A percentile compares a stretch with the other conserved stretches of the same genome.
Conservation (phyloP, 2,329 filamentous ascomycete genomes). For the Ophiostoma sp. region DNA sequence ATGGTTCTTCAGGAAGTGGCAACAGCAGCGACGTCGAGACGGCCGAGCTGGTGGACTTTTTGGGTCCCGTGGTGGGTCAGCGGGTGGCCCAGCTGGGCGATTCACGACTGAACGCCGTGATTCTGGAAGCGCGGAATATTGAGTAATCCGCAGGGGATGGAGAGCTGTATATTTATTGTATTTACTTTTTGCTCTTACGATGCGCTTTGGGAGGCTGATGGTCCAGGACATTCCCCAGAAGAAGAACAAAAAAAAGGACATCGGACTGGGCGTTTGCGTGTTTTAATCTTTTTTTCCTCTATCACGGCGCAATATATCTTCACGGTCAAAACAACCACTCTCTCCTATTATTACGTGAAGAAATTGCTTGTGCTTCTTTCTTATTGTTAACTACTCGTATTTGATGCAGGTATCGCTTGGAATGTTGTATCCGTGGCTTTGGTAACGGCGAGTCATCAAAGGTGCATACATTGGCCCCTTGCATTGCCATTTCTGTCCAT, state of each 20-base stretch:
- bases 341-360: neutral
- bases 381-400: no score
- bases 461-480: neutral
- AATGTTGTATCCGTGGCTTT: neutral
- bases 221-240: neutral
- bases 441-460: neutral
- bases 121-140: slow-evolving; percentile 57
- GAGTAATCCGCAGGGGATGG: slow-evolving; percentile 44
- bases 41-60: slow-evolving; percentile 53
- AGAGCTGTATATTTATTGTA: neutral
- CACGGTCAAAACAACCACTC: no score
- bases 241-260: neutral
- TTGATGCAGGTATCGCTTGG: neutral
- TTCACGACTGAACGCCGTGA: slow-evolving; percentile 49
- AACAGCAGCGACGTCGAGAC: slow-evolving; percentile 40
- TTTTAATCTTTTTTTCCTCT: neutral
- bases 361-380: no score
- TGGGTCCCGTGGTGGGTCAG: slow-evolving; percentile 56
- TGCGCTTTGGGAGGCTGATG: neutral
- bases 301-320: neutral
- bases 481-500: neutral
- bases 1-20: neutral
- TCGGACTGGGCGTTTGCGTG: slow-evolving; percentile 6
- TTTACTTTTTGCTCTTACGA: neutral
- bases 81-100: slow-evolving; percentile 50